Percentiles rank a stretch among this genome's conserved stretches.
phyloP scores from a whole-genome alignment of 257 asterid species.

The Solanum neorickii region DNA sequence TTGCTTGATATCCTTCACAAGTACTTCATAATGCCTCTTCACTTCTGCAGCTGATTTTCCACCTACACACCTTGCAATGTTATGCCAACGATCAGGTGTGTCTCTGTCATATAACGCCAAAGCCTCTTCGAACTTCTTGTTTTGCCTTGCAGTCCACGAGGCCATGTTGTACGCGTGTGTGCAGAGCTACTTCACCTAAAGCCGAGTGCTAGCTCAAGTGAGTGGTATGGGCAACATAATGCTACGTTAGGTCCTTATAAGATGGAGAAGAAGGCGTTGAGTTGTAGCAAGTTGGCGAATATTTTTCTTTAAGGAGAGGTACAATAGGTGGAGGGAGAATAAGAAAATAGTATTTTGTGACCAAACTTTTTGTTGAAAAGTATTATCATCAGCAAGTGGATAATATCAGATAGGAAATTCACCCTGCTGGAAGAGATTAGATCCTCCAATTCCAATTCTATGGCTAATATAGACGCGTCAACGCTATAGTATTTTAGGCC shows the following conservation, averaged over 20 bases:
- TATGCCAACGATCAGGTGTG: conserved; percentile 37
- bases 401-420: conserved; percentile 9
- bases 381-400: conserved; percentile 37
- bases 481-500: conserved; percentile 13
- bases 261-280: conserved; percentile 9
- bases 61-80: conserved; percentile 31
- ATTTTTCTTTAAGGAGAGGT: background rate
- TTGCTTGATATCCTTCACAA: conserved; percentile 26
- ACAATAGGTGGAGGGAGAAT: conserved; percentile 7
- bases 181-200: conserved; percentile 6
- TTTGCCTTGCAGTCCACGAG: conserved; percentile 37
- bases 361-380: conserved; percentile 16
- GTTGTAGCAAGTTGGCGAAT: conserved; percentile 36
- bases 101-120: conserved; percentile 29
- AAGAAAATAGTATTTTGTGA: conserved; percentile 2
- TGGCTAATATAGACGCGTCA: conserved; percentile 27
- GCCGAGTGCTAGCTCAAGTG: conserved; percentile 6
- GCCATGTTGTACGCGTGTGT: conserved; percentile 18
- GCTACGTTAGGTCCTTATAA: background rate
- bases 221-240: conserved; percentile 22
- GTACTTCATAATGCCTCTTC: conserved; percentile 24
- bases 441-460: conserved; percentile 36
- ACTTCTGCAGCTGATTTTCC: conserved; percentile 37
- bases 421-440: conserved; percentile 51
- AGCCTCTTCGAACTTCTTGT: conserved; percentile 42